Percentiles rank a stretch among this genome's conserved stretches.
Evolutionary conservation across 352 stramenopile species (phyloP).

Genomic region (Saprolegnia parasitica): DNA sequence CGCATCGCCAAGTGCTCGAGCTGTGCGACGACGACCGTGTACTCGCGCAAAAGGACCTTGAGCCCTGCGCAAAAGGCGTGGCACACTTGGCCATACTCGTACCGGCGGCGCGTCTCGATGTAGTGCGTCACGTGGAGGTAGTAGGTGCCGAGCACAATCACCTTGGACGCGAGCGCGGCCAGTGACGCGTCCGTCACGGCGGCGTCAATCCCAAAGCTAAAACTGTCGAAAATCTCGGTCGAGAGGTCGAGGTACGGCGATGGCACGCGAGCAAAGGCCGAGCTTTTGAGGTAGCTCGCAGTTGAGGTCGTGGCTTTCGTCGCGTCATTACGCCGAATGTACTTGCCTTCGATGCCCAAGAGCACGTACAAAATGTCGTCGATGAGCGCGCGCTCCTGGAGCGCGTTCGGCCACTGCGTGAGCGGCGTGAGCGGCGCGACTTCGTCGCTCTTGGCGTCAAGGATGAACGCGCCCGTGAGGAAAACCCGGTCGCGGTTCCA

Average conservation of each 20-base stretch:
- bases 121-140: constrained; percentile 74
- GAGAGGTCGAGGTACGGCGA: constrained; percentile 3
- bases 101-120: constrained; percentile 74
- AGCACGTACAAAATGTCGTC: constrained; percentile 81
- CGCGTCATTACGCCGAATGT: constrained; percentile 37
- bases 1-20: constrained; percentile 59
- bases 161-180: constrained; percentile 56
- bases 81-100: constrained; percentile 92
- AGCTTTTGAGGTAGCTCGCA: constrained; percentile 10
- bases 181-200: constrained; percentile 80
- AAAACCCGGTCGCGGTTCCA: constrained; percentile 82
- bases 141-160: constrained; percentile 66
- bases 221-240: constrained; percentile 27
- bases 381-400: constrained; percentile 77
- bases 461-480: constrained; percentile 61
- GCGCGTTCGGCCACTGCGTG: constrained; percentile 62
- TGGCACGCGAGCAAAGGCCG: constrained; percentile 33
- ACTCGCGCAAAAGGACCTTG: constrained; percentile 90
- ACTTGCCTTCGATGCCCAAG: constrained; percentile 75
- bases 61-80: constrained; percentile 91
- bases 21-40: constrained; percentile 88
- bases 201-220: constrained; percentile 64
- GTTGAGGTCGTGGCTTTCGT: constrained; percentile 35
- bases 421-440: constrained; percentile 57
- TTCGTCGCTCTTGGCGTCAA: constrained; percentile 35